phyloP scores from a whole-genome alignment of 2,329 filamentous ascomycete genomes.

The Ophiostoma ulmi region DNA sequence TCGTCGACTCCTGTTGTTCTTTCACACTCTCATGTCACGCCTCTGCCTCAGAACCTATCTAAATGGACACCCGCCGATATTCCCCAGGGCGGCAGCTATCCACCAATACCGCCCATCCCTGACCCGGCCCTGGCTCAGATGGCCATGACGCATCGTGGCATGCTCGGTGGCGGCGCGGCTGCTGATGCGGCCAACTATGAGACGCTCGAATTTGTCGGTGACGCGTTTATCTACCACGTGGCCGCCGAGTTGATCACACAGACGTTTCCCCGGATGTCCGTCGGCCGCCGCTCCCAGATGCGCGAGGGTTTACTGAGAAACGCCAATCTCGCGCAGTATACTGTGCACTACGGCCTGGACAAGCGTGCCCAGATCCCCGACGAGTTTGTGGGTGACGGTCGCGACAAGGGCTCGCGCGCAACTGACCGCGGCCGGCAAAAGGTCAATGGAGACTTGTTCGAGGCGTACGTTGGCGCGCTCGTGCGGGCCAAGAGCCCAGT shows the following conservation, averaged over 20 bases:
- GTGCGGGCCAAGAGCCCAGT: constrained; percentile 49
- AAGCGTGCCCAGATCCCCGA: constrained; percentile 54
- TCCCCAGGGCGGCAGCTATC: constrained; percentile 38
- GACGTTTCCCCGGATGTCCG: constrained; percentile 59
- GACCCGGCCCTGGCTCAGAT: constrained; percentile 56
- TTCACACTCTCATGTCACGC: background rate
- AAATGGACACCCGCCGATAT: constrained; percentile 49
- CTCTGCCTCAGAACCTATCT: background rate
- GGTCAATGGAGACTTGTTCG: constrained; percentile 79
- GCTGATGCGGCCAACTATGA: constrained; percentile 59
- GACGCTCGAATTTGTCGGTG: constrained; percentile 80
- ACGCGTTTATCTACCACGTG: constrained; percentile 71
- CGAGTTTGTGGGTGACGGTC: constrained; percentile 39
- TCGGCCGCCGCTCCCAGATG: constrained; percentile 68
- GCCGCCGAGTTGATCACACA: constrained; percentile 67
- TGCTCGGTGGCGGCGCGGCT: constrained; percentile 30
- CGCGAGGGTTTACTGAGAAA: constrained; percentile 80
- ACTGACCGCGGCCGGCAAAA: constrained; percentile 59
- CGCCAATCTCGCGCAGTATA: constrained; percentile 65
- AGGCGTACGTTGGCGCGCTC: constrained; percentile 79
- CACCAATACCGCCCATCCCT: constrained; percentile 56
- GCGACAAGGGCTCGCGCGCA: constrained; percentile 36
- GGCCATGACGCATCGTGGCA: constrained; percentile 61
- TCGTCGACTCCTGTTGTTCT: background rate
- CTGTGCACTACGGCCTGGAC: constrained; percentile 65